Evolutionary conservation across 108 stramenopile genomes (phyloP).

Genomic region (Cylindrotheca fusiformis): DNA sequence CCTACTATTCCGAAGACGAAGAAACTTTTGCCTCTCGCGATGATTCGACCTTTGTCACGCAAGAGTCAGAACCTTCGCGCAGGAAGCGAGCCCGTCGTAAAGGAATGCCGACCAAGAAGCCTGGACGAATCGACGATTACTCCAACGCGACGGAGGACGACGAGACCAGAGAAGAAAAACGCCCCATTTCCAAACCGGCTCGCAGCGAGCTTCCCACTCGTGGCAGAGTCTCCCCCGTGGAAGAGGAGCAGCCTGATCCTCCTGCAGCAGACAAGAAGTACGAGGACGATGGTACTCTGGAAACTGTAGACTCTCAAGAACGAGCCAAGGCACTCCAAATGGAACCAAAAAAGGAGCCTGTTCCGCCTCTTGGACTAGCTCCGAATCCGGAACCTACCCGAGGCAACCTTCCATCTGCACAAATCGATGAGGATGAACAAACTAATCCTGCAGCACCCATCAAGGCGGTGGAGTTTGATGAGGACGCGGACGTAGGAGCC

Average conservation of each 20-base stretch:
- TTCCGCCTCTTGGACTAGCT: conserved; percentile 36
- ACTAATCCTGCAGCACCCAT: conserved; percentile 49
- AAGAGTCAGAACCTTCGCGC: conserved; percentile 41
- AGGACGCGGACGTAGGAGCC: conserved; percentile 66
- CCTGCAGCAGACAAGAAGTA: conserved; percentile 28
- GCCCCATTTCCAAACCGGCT: no score
- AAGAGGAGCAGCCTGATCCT: conserved; percentile 14
- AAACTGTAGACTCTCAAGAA: conserved; percentile 43
- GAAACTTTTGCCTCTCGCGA: conserved; percentile 44
- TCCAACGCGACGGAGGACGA: conserved; percentile 38
- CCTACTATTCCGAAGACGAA: conserved; percentile 61
- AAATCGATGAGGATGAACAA: conserved; percentile 32
- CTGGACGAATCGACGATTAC: conserved; percentile 17
- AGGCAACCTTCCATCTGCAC: conserved; percentile 11
- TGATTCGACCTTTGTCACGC: conserved; percentile 76
- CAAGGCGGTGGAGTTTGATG: conserved; percentile 78
- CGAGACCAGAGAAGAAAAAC: conserved; percentile 16
- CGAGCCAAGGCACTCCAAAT: conserved; percentile 22
- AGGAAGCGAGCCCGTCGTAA: conserved; percentile 31
- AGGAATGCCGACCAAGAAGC: conserved; percentile 11
- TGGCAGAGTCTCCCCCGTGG: conserved; percentile 7
- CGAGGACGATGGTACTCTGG: conserved; percentile 64
- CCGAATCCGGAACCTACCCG: conserved; percentile 26
- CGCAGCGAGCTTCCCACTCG: conserved; percentile 7
- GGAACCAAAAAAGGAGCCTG: conserved; percentile 15